Evolutionary conservation across 441 rosid genomes (phyloP), one percentile per base, ranked within the genome.

Genomic region (Pelargonium australe): DNA sequence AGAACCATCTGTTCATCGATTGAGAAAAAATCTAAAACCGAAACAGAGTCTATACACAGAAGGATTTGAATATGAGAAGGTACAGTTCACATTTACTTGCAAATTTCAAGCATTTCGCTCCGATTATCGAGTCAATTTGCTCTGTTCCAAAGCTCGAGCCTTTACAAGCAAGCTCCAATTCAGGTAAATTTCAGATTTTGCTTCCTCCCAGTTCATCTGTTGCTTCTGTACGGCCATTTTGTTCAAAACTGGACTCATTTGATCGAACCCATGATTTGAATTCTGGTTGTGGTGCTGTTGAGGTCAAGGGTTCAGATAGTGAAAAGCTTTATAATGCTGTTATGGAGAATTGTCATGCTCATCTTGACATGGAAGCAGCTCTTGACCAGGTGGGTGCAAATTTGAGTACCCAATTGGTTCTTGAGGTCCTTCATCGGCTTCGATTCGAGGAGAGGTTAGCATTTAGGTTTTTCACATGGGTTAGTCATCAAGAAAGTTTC

Each of bases 381-480:
- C 92, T 91, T n/a, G 85, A 85, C 47, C 75, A 80, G 34, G 73
- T 87, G 47, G 81, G 82, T 66, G 75, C 85, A 23, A 72, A 71
- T 25, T 77, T 89, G 78, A 88, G 83, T 5, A 82, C 89, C 12
- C 84, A 81, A 40, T 70, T 86, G 61, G 94, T 94, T 9, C 73
- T 81, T 45, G 82, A 84, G 70, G 78, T 88, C 73, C 84, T 91
- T 1, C 85, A 73, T 11, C 84, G 89, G 80, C 84, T 94, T 79
- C 90, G 76, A 6, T 83, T 78, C 12, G 94, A 94, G 76, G 96
- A 94, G 75, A 94, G 88, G 45, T 65, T 79, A 45, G 95, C 95
- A 4, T 84, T 88, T 68, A 76, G 97, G 58, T 94, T 91, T 79
- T 89, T 89, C 71, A 86, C 84, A 65, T 87, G 96, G 97, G 94